Evolutionary conservation across 2,329 filamentous ascomycete species (phyloP), one percentile per base, ranked within the genome.

Genomic region (Aspergillus piperis): DNA sequence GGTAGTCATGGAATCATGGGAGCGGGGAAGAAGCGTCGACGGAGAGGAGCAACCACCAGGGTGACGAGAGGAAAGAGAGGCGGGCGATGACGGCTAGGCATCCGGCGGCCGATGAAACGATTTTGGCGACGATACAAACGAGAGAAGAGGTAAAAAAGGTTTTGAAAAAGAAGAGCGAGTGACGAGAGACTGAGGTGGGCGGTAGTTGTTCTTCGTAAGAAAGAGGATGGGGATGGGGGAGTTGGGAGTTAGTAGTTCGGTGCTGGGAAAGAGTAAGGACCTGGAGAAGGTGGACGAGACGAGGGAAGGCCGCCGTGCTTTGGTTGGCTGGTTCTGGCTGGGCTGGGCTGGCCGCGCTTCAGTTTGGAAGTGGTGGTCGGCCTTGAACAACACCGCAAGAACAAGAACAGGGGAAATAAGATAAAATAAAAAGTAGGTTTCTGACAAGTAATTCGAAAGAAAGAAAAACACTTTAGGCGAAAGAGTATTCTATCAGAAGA

Each of bases 1-100:
- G 72, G 68, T 58, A 63, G 60, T 67, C 65, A 67, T 67, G 65
- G 61, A 67, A 67, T 74, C 76, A 78, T 78, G 70, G 75, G 77
- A 75, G 73, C 75, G 75, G 74, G 75, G 69, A 66, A 66, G 54
- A 67, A 64, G 62, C 59, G 64, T 59, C 55, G 54, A 61, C 48
- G 66, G 62, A 62, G 62, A 64, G 61, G 57, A 64, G 62, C 58
- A 61, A 64, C 66, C 67, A 69, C 66, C 61, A 59, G 60, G 59
- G 62, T 61, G 58, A 62, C 27, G 50, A 59, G 60, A 58, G 59
- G 61, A 63, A 62, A 59, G 60, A 57, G 54, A 62, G 51, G 53
- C 58, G 54, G 57, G 61, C 52, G 59, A 61, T 62, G 63, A 64
- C 56, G 61, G 58, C 58, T 62, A 64, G 63, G 63, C 67, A 69